Evolutionary conservation across 371 early-diverging fungal species (phyloP).

Genomic region (Mortierella sp.): DNA sequence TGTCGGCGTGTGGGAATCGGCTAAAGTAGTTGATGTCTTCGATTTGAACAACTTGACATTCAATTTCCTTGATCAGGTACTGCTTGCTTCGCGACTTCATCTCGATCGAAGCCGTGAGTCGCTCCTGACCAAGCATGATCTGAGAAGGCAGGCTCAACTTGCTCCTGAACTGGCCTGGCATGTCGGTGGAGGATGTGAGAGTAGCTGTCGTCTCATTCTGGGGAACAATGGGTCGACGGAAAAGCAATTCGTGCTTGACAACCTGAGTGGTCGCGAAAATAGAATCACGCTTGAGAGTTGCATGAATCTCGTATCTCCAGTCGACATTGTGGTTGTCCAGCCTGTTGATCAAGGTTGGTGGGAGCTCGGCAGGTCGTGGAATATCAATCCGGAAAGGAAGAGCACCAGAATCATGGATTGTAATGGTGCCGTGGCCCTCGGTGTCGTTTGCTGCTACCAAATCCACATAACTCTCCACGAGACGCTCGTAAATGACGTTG

Average conservation of each 20-base stretch:
- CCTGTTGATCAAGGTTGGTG: constrained; percentile 42
- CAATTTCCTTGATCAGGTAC: constrained; percentile 43
- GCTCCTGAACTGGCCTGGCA: constrained; percentile 34
- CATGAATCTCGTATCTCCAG: constrained; percentile 51
- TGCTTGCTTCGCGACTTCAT: constrained; percentile 40
- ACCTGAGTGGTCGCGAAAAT: constrained; percentile 17
- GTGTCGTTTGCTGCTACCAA: constrained; percentile 48
- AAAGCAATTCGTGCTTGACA: constrained; percentile 36
- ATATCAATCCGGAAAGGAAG: constrained; percentile 50
- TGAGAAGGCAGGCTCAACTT: constrained; percentile 22
- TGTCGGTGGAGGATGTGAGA: constrained; percentile 21
- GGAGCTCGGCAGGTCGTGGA: constrained; percentile 22
- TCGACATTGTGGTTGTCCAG: constrained; percentile 44
- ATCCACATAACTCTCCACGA: constrained; percentile 18
- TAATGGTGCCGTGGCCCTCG: constrained; percentile 28
- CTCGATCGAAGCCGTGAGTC: constrained; percentile 14
- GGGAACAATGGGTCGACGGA: constrained; percentile 29
- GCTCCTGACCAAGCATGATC: constrained; percentile 19
- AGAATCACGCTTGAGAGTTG: constrained; percentile 28
- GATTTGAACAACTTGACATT: constrained; percentile 37
- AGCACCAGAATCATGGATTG: constrained; percentile 21
- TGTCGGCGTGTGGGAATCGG: constrained; percentile 19
- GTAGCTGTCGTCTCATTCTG: neutral
- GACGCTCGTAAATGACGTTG: constrained; percentile 25
- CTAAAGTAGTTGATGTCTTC: constrained; percentile 36